These are phyloP conservation scores for Eugenia klotzschiana DNA, from an alignment of 441 rosid species.

Conservation along the genomic window DNA sequence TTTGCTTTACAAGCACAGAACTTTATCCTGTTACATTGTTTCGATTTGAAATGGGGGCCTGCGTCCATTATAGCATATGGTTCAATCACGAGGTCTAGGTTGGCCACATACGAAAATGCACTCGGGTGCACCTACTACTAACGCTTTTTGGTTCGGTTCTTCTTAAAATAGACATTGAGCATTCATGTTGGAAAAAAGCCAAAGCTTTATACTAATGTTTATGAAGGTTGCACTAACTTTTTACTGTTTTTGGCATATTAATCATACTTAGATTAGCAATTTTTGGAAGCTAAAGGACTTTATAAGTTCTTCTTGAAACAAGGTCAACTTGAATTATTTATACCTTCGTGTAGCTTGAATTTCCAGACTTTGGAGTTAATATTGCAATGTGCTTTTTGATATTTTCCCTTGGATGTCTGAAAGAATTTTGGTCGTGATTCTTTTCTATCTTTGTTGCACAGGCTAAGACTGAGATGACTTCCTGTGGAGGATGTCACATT, in stretches of 20 bases:
- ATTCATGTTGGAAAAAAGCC: neutral
- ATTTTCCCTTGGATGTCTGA: neutral
- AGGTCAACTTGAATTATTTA: neutral
- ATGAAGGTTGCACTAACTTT: neutral
- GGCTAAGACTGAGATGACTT: conserved; percentile 20
- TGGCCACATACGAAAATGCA: neutral
- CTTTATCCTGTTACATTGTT: neutral
- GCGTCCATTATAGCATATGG: neutral
- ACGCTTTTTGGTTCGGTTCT: neutral
- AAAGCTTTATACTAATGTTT: neutral
- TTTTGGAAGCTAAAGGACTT: neutral
- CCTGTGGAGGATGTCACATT: conserved; percentile 14
- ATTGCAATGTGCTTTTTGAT: neutral
- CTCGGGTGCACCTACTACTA: neutral
- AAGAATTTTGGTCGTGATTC: neutral
- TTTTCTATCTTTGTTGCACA: conserved; percentile 6
- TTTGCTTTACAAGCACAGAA: neutral
- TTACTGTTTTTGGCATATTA: neutral
- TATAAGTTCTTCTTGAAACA: neutral
- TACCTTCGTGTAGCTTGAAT: neutral
- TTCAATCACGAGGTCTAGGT: neutral
- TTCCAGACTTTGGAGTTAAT: neutral
- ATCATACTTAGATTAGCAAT: neutral
- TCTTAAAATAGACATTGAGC: neutral
- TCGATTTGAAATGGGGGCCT: neutral